Percentiles rank a stretch among this genome's conserved stretches.
Conservation (phyloP, 495 filamentous ascomycete species). For the Clohesyomyces aquaticus region DNA sequence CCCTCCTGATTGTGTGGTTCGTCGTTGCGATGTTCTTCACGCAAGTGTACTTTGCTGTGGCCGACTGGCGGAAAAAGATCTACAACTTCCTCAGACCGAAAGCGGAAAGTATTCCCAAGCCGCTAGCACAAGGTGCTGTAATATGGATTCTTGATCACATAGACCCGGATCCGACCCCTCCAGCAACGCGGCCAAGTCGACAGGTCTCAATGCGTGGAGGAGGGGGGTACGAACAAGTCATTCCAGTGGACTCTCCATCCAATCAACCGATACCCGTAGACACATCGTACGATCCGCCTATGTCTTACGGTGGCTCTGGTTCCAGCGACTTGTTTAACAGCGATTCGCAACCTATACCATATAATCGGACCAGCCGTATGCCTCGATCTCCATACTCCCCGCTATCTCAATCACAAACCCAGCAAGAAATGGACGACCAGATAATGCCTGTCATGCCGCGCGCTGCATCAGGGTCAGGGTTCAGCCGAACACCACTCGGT, state of each 20-base stretch:
- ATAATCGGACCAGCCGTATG: not conserved
- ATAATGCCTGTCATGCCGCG: slow-evolving; percentile 3
- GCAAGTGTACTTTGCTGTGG: not conserved
- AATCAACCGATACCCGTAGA: not conserved
- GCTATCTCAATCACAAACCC: not conserved
- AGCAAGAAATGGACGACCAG: slow-evolving; percentile 3
- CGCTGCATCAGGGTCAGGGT: not conserved
- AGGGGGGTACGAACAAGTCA: not conserved
- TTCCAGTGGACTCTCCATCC: not conserved
- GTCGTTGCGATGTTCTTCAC: slow-evolving; percentile 8
- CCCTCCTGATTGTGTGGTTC: slow-evolving; percentile 6
- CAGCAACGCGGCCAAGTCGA: not conserved
- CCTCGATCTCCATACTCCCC: not conserved
- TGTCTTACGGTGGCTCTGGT: not conserved
- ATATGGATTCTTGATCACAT: slow-evolving; percentile 6
- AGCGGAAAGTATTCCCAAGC: not conserved
- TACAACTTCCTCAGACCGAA: not conserved
- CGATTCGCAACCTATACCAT: slow-evolving; percentile 1
- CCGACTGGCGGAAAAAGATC: not conserved
- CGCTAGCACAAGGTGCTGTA: not conserved
- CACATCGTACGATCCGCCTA: not conserved
- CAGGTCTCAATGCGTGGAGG: not conserved
- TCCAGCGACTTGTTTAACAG: not conserved
- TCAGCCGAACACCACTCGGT: not conserved
- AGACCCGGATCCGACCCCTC: not conserved